These are phyloP conservation scores for Arthrobotrys entomopaga DNA, from an alignment of 2,329 filamentous ascomycete species.

Conservation along the genomic window DNA sequence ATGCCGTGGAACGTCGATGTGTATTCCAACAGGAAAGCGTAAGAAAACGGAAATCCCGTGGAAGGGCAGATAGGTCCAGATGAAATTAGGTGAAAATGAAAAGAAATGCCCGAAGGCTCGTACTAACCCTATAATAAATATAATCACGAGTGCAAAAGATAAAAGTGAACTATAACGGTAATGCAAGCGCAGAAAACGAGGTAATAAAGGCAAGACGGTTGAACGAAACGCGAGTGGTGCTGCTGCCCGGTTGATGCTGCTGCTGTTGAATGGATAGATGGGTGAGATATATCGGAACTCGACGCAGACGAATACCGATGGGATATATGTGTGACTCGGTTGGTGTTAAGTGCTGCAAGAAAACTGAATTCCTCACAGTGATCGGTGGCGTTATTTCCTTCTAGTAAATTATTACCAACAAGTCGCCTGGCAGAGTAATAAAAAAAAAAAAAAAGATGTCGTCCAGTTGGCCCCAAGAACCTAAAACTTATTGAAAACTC, in stretches of 20 bases:
- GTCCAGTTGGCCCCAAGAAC: conserved; percentile 27
- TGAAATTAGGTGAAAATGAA: conserved; percentile 2
- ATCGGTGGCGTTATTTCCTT: conserved; percentile 22
- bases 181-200: conserved; percentile 18
- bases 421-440: not conserved
- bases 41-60: conserved; percentile 46
- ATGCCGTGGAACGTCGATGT: conserved; percentile 48
- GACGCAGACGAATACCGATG: conserved; percentile 49
- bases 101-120: conserved; percentile 26
- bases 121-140: conserved; percentile 53
- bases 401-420: no score
- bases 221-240: conserved; percentile 35
- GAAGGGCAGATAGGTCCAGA: conserved; percentile 8
- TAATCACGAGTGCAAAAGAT: conserved; percentile 44
- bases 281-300: conserved; percentile 44
- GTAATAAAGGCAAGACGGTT: conserved; percentile 42
- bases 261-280: conserved; percentile 12
- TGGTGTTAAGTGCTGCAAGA: conserved; percentile 42
- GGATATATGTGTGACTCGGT: conserved; percentile 34
- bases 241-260: conserved; percentile 5
- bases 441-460: conserved; percentile 18
- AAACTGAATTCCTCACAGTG: conserved; percentile 55
- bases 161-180: conserved; percentile 13
- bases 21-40: conserved; percentile 46
- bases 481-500: conserved; percentile 35